Percentiles rank a stretch among this genome's conserved stretches.
These are phyloP conservation scores for Aspergillus asperescens DNA, from an alignment of 495 filamentous ascomycete genomes.

Conservation along the genomic window DNA sequence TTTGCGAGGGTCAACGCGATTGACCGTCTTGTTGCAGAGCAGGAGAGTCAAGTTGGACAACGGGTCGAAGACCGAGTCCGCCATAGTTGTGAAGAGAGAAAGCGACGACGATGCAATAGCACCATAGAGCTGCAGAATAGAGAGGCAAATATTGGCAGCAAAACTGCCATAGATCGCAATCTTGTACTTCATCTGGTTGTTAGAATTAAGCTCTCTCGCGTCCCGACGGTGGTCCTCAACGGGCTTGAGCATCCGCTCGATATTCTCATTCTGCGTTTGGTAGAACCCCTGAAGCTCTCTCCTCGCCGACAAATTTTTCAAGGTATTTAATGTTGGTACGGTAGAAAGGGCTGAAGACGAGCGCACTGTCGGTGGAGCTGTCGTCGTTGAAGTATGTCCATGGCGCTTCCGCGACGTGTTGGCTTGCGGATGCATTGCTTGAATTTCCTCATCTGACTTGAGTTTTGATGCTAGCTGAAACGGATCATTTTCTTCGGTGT, in stretches of 20 bases:
- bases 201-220: slow-evolving; percentile 70
- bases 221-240: slow-evolving; percentile 84
- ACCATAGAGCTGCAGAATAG: slow-evolving; percentile 80
- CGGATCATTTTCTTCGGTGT: slow-evolving; percentile 66
- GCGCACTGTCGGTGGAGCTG: not conserved
- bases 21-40: slow-evolving; percentile 80
- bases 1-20: slow-evolving; percentile 77
- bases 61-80: slow-evolving; percentile 93
- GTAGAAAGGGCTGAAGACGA: slow-evolving; percentile 30
- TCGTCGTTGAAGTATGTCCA: slow-evolving; percentile 31
- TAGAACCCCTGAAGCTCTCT: slow-evolving; percentile 80
- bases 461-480: slow-evolving; percentile 72
- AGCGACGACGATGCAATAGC: slow-evolving; percentile 81
- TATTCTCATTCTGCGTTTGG: slow-evolving; percentile 85
- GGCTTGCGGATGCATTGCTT: slow-evolving; percentile 59
- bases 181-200: slow-evolving; percentile 76
- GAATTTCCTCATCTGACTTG: slow-evolving; percentile 74
- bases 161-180: slow-evolving; percentile 92
- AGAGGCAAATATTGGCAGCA: slow-evolving; percentile 72
- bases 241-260: slow-evolving; percentile 83
- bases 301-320: slow-evolving; percentile 40
- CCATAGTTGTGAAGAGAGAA: slow-evolving; percentile 97
- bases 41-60: slow-evolving; percentile 86
- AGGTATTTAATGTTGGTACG: slow-evolving; percentile 22
- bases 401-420: slow-evolving; percentile 78